Conservation (phyloP, 352 stramenopile species). For the Phytophthora pini region DNA sequence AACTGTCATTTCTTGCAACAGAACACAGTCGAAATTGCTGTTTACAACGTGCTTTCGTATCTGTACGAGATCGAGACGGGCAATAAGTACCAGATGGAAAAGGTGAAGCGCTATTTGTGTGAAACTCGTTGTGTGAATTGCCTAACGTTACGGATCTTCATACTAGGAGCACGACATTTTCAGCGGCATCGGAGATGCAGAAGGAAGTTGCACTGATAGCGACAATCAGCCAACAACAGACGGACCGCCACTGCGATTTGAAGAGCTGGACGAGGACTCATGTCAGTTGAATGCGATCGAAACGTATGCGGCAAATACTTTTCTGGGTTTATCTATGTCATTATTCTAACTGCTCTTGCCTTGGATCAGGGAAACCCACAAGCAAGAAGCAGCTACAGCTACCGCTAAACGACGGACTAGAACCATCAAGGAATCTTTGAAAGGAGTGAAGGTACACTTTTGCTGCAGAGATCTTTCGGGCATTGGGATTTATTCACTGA, state of each 20-base stretch:
- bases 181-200: constrained; percentile 80
- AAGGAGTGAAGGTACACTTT: constrained; percentile 60
- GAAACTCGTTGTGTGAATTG: not conserved
- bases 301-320: constrained; percentile 10
- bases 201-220: constrained; percentile 11
- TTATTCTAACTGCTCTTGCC: not conserved
- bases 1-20: constrained; percentile 16
- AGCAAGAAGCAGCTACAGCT: constrained; percentile 35
- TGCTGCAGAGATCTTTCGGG: not conserved
- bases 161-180: constrained; percentile 81
- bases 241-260: constrained; percentile 21
- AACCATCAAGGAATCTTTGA: constrained; percentile 57
- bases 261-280: constrained; percentile 37
- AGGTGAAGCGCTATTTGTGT: constrained; percentile 36
- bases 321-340: not conserved
- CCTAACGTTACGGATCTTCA: not conserved
- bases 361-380: constrained; percentile 30
- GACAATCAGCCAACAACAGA: constrained; percentile 14
- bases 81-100: constrained; percentile 88
- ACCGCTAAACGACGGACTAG: constrained; percentile 47
- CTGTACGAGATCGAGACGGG: constrained; percentile 93
- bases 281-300: constrained; percentile 25
- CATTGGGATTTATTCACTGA: not conserved
- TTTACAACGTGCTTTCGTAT: constrained; percentile 93
- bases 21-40: constrained; percentile 92